phyloP scores from a whole-genome alignment of 2,329 filamentous ascomycete genomes.

The Pseudogymnoascus sp. region DNA sequence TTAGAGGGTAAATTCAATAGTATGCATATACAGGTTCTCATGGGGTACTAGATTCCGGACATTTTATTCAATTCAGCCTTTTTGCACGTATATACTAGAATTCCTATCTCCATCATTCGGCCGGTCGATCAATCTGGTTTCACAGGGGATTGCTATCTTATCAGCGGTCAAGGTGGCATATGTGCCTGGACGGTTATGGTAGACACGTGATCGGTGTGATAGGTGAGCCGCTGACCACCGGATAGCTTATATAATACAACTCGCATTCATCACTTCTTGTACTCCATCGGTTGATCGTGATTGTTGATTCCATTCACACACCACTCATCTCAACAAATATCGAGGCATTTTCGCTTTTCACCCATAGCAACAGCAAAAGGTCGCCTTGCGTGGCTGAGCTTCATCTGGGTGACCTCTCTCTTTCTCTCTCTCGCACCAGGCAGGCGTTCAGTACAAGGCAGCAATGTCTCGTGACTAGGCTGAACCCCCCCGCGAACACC shows the following conservation, averaged over 20 bases:
- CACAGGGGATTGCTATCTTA: conserved; percentile 11
- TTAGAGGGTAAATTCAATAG: conserved; percentile 9
- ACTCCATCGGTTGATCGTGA: not conserved
- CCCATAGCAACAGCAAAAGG: not conserved
- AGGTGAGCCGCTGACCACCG: not conserved
- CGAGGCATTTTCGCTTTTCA: conserved; percentile 3
- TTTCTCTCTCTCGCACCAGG: not conserved
- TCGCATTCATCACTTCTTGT: not conserved
- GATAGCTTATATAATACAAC: not conserved
- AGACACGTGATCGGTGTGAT: not conserved
- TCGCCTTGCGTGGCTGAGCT: conserved; percentile 3
- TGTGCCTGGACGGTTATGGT: not conserved
- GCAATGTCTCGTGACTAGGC: conserved; percentile 9
- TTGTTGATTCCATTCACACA: conserved; percentile 10
- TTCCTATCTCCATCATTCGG: not conserved
- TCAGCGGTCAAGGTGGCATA: not conserved
- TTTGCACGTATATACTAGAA: not conserved
- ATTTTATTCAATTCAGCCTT: not conserved
- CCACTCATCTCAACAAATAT: conserved; percentile 1
- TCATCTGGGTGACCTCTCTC: not conserved
- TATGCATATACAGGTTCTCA: not conserved
- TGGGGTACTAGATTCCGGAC: not conserved
- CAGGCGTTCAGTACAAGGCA: not conserved
- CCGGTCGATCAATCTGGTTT: not conserved
- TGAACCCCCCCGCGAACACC: not conserved